Evolutionary conservation across 768 basidiomycete genomes (phyloP).

Genomic region (Naganishia antarctica): DNA sequence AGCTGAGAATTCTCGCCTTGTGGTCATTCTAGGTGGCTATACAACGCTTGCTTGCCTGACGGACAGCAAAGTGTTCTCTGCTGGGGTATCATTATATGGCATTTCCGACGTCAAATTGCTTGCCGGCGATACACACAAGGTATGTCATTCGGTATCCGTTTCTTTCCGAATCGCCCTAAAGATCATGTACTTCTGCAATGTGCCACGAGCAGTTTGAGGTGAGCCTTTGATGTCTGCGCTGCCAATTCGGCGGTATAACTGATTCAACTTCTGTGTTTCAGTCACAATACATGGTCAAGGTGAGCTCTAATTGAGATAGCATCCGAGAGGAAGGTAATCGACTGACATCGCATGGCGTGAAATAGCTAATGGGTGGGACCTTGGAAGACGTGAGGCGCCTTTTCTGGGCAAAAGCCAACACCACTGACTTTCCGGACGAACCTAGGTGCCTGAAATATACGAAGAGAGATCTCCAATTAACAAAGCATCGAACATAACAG

Average conservation of each 20-base stretch:
- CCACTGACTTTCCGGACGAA: background rate
- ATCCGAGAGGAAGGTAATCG: too few relatives aligned
- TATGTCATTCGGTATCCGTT: background rate
- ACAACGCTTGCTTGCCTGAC: constrained; percentile 58
- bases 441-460: constrained; percentile 55
- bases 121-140: constrained; percentile 62
- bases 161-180: background rate
- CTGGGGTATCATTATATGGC: constrained; percentile 63
- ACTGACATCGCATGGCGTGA: constrained; percentile 51
- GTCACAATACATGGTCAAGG: constrained; percentile 34
- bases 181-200: background rate
- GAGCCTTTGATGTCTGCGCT: background rate
- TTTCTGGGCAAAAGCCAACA: constrained; percentile 54
- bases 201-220: background rate
- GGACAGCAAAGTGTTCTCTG: constrained; percentile 56
- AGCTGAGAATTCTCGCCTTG: background rate
- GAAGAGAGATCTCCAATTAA: constrained; percentile 61
- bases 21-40: constrained; percentile 58
- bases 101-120: constrained; percentile 62
- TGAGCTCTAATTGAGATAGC: too few relatives aligned
- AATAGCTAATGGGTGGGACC: constrained; percentile 63
- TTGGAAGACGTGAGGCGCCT: constrained; percentile 51
- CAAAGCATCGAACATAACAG: constrained; percentile 59
- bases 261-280: background rate
- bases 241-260: background rate